A percentile compares a stretch with the other conserved stretches of the same genome.
Evolutionary conservation across 116 monocot species (phyloP).

Genomic region (Trichopus zeylanicus): DNA sequence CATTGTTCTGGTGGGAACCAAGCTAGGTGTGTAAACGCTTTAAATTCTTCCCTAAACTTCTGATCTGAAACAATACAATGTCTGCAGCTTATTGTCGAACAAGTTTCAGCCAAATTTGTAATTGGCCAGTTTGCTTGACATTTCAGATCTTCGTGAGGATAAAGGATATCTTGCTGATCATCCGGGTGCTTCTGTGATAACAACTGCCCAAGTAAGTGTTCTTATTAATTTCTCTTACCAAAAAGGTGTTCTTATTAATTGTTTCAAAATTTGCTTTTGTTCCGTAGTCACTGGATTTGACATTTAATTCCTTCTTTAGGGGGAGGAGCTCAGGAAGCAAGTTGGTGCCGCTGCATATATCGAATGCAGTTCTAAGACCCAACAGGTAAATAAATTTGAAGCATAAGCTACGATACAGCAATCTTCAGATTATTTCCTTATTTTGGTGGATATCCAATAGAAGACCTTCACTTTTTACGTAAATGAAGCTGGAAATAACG

Average conservation of each 20-base stretch:
- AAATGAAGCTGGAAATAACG: background rate
- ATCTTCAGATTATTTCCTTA: too few relatives aligned
- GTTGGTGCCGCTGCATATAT: conserved; percentile 75
- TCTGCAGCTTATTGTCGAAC: background rate
- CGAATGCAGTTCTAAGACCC: conserved; percentile 77
- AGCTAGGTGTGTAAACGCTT: conserved; percentile 44
- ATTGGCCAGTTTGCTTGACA: background rate
- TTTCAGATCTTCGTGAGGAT: conserved; percentile 84
- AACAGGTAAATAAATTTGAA: conserved; percentile 34
- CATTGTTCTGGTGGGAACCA: conserved; percentile 88
- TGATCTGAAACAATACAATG: background rate
- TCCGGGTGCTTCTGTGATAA: conserved; percentile 57
- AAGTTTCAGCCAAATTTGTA: background rate
- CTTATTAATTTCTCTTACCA: too few relatives aligned
- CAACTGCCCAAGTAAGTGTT: conserved; percentile 60
- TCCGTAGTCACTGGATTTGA: too few relatives aligned
- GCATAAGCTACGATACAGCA: too few relatives aligned
- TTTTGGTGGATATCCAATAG: too few relatives aligned
- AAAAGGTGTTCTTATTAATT: too few relatives aligned
- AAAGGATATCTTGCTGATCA: conserved; percentile 76
- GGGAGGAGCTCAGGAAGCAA: conserved; percentile 74
- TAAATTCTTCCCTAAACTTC: background rate
- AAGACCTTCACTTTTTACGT: too few relatives aligned
- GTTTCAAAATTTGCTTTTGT: too few relatives aligned
- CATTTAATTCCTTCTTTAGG: conserved; percentile 22